Evolutionary conservation across 768 basidiomycete species (phyloP).

Genomic region (Inosperma sp.): DNA sequence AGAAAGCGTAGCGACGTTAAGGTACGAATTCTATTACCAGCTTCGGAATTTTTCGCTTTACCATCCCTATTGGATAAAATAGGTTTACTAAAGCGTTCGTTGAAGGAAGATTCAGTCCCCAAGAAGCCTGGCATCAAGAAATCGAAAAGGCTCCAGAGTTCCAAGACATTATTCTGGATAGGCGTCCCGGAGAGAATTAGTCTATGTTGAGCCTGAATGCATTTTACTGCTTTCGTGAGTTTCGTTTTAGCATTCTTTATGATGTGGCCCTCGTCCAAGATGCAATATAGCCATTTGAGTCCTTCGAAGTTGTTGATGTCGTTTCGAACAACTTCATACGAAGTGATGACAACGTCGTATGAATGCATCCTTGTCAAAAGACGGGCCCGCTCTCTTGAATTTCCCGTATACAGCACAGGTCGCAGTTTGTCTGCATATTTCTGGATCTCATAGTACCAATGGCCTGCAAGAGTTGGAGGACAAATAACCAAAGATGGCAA

Average conservation of each 20-base stretch:
- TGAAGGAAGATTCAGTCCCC: constrained; percentile 92
- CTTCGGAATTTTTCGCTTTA: constrained; percentile 91
- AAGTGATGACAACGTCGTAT: constrained; percentile 92
- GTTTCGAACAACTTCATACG: constrained; percentile 96
- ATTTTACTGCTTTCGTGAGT: constrained; percentile 93
- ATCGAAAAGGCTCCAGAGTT: constrained; percentile 98
- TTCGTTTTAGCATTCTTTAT: constrained; percentile 99
- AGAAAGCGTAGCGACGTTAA: not conserved
- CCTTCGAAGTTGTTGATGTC: constrained; percentile 75
- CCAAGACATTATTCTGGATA: constrained; percentile 98
- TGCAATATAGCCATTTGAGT: constrained; percentile 89
- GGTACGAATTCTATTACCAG: constrained; percentile 48
- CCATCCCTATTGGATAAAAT: constrained; percentile 93
- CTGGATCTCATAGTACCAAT: constrained; percentile 97
- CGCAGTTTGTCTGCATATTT: constrained; percentile 85
- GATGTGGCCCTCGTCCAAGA: constrained; percentile 96
- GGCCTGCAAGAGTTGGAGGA: constrained; percentile 95
- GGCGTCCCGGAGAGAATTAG: constrained; percentile 95
- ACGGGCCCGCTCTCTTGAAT: constrained; percentile 71
- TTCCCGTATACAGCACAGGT: constrained; percentile 87
- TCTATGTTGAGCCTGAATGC: constrained; percentile 84
- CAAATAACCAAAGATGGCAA: constrained; percentile 94
- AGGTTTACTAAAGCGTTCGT: constrained; percentile 93
- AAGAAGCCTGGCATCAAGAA: constrained; percentile 99
- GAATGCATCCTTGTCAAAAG: constrained; percentile 60